Evolutionary conservation across 2,329 filamentous ascomycete genomes (phyloP), one percentile per base, ranked within the genome.

Genomic region (Hirsutella minnesotensis): DNA sequence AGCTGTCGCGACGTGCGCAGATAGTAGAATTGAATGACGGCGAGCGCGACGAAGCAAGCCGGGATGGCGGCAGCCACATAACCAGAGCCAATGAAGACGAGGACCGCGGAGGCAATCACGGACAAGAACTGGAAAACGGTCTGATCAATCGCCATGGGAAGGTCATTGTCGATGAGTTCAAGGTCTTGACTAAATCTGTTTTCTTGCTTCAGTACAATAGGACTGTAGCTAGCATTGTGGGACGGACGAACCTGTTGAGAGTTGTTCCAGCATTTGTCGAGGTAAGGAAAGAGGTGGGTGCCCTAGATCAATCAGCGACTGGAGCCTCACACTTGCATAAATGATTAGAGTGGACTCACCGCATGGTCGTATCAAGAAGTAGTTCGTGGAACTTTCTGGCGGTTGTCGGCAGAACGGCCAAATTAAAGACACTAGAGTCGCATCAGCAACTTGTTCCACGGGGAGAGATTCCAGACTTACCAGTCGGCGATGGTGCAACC

Each of bases 1-100:
- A 59, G 43, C 38, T 61, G 58, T 0, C 56, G 49, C 1, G 59
- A 61, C 1, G 59, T 62, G 0, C 51, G 47, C 3, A 62, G 53
- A 38, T 60, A 60, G n/a, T 52, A 54, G 18, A 50, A 51, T 27
- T 61, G 57, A 9, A 60, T 38, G 3, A 53, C n/a, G 22, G 47
- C 53, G 5, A 61, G 41, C 1, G 50, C 41, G 4, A 49, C 9
- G 3, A 56, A 18, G 3, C 45, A 46, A 4, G 67, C 44, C 0
- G 74, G 73, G n/a, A 77, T 59, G 0, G 62, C 63, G 2, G 69
- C 54, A 0, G 63, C 62, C 0, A 73, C 60, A 42, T 67, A 67
- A 29, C 61, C 65, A 2, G 73, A 67, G 3, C 66, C 63, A 0
- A 62, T 56, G 5, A 64, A 64, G 9, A 77, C 65, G 1, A 75